Conservation (phyloP, 2,329 filamentous ascomycete species). For the Tolypocladium sp. region DNA sequence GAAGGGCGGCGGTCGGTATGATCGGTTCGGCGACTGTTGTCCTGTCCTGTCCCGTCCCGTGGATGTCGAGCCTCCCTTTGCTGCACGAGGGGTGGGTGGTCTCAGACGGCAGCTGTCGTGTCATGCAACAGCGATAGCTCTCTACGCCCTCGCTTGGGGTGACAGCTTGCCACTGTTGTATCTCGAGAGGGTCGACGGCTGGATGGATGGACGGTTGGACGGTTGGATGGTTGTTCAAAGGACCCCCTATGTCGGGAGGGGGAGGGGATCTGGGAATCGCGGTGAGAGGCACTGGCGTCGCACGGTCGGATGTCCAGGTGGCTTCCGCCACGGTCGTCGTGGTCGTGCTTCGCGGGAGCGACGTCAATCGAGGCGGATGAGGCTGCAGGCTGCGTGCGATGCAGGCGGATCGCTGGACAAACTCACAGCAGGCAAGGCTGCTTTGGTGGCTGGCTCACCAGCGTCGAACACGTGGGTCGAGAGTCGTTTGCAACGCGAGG, state of each 20-base stretch:
- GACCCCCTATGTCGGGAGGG: background rate
- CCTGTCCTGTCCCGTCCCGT: background rate
- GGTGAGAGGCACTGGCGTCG: background rate
- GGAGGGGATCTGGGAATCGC: background rate
- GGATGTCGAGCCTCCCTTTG: slow-evolving; percentile 5
- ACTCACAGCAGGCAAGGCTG: slow-evolving; percentile 1
- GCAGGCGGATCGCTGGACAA: background rate
- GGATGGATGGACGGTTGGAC: background rate
- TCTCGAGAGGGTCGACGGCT: background rate
- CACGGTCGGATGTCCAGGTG: background rate
- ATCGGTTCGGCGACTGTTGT: slow-evolving; percentile 2
- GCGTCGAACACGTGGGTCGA: slow-evolving; percentile 2
- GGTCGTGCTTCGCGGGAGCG: background rate
- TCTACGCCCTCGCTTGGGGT: background rate
- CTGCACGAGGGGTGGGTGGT: slow-evolving; percentile 3
- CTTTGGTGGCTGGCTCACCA: background rate
- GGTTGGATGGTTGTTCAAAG: background rate
- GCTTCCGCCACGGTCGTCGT: slow-evolving; percentile 1
- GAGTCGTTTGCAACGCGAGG: background rate
- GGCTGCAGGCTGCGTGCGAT: background rate
- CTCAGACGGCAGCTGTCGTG: slow-evolving; percentile 7
- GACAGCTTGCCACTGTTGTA: background rate
- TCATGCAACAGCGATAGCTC: slow-evolving; percentile 6
- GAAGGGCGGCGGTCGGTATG: background rate
- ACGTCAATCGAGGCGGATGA: background rate